Evolutionary conservation across 176 grass and related monocot species (phyloP), one percentile per base, ranked within the genome.

Genomic region (Microstegium vimineum): DNA sequence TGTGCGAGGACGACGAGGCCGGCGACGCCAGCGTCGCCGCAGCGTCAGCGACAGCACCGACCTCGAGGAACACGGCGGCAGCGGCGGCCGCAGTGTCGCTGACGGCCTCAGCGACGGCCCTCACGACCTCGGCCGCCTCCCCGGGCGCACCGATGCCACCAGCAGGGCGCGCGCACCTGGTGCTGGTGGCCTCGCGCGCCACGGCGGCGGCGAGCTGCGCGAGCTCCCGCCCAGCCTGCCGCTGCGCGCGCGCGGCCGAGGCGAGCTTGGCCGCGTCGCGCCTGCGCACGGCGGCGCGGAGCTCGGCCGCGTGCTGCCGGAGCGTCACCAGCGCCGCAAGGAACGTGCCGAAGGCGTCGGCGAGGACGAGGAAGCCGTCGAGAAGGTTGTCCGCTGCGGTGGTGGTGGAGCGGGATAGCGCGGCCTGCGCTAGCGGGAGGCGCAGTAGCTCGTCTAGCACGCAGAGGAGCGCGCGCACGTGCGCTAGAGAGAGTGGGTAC

Each of bases 361-460:
- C 89, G 4, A 91, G 87, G 81, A 82, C 78, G 72, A 97, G 91
- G 67, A 90, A 90, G 62, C 84, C 87, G 57, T 97, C 82, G 27
- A 97, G 89, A 14, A 94, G 73, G 40, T 25, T 22, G 36, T 88
- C 91, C n/a, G n/a, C 42, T n/a, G 66, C 22, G 34, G 62, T 22
- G 28, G 27, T 47, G 83, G 33, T 0, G 17, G 40, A 0, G 38
- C 20, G 15, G 54, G 7, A 11, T 60, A 91, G 80, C 20, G 83
- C 70, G 60, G 46, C 59, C 20, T 81, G 83, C 9, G 85, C 73
- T 6, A 62, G 83, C 11, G 78, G 74, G 4, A 91, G 88, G 69
- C 63, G 83, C 10, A 91, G 86, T 16, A 93, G 83, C 81, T 92
- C 87, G 62, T 90, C 87, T 26, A 97, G 90, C 1, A 92, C 82